Evolutionary conservation across 345 rosid genomes (phyloP), one percentile per base, ranked within the genome.

Genomic region (Erucastrum elatum): DNA sequence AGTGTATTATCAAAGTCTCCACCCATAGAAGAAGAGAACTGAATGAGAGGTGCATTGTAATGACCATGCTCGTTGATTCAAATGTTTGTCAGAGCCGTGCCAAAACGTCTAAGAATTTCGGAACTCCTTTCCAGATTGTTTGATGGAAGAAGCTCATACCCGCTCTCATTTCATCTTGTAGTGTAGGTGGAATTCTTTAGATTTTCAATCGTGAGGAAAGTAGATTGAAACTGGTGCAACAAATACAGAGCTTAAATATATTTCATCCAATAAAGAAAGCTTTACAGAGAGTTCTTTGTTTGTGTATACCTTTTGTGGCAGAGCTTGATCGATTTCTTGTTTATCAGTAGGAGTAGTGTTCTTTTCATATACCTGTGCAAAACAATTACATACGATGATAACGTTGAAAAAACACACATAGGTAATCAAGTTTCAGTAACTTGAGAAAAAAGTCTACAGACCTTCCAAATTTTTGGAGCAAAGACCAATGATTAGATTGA

Each of bases 141-240:
- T 94, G 97, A 4, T 92, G 98, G 86, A 94, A 92, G 91, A 92
- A 94, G 77, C 97, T 94, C 97, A 94, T 88, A 66, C 98, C 97
- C 3, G 95, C 97, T 84, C 98, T 89, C 98, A 94, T 94, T 77
- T 89, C 98, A 94, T 94, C 76, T 72, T 94, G 98, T 2, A 98
- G 98, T 75, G 98, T 86, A 4, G 98, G 98, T 76, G 98, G 97
- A 68, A 90, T 88, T 80, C 98, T 90, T 55, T 96, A 87, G 70
- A 94, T 94, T 5, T 86, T 92, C 98, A 81, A 92, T 98, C 0
- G 98, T 94, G 26, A 94, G 97, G 73, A 92, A 94, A 41, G 98
- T 97, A 85, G 98, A 98, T 92, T 94, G 98, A 83, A 94, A 92
- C 98, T 94, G 56, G 34, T 64, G 25, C 46, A 51, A 25, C 33